A percentile compares a stretch with the other conserved stretches of the same genome.
Conservation (phyloP, 495 filamentous ascomycete genomes). For the Pseudomonodictys pantanalensis region DNA sequence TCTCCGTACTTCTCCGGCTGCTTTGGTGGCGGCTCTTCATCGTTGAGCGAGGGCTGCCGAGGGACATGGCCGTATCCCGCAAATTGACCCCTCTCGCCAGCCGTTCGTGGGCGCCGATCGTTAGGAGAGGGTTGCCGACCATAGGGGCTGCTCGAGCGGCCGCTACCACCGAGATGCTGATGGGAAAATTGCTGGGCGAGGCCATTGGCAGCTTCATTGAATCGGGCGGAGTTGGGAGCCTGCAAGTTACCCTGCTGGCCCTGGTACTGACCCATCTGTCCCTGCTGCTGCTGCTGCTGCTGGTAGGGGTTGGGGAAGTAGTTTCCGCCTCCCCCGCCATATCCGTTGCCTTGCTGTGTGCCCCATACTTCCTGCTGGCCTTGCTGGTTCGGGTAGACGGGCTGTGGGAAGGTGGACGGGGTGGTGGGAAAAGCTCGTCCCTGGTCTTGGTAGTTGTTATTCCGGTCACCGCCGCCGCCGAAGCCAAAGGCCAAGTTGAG, state of each 20-base stretch:
- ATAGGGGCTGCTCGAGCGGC: slow-evolving; percentile 63
- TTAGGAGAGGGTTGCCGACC: slow-evolving; percentile 66
- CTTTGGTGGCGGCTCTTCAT: slow-evolving; percentile 43
- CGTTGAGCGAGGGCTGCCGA: slow-evolving; percentile 40
- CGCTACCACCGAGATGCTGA: slow-evolving; percentile 74
- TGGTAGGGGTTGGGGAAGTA: slow-evolving; percentile 69
- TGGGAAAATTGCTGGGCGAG: slow-evolving; percentile 95
- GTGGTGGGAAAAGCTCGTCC: slow-evolving; percentile 89
- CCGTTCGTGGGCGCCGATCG: slow-evolving; percentile 70
- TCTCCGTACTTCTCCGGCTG: slow-evolving; percentile 43
- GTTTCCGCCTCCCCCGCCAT: slow-evolving; percentile 52
- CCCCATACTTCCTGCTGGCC: slow-evolving; percentile 52
- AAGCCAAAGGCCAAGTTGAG: slow-evolving; percentile 47
- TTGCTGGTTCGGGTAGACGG: slow-evolving; percentile 62
- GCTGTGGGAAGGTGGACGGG: slow-evolving; percentile 92
- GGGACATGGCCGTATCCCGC: slow-evolving; percentile 64
- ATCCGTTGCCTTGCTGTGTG: slow-evolving; percentile 43
- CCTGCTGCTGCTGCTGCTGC: too few relatives aligned
- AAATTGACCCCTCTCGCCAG: slow-evolving; percentile 60
- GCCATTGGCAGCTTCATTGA: slow-evolving; percentile 67
- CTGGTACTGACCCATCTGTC: slow-evolving; percentile 57
- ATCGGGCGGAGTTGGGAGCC: slow-evolving; percentile 48
- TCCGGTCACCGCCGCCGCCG: slow-evolving; percentile 34
- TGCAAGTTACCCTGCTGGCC: slow-evolving; percentile 54
- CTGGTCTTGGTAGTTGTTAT: slow-evolving; percentile 35